These are phyloP conservation scores for Microbotryomycetes sp. DNA, from an alignment of 1,284 basidiomycete genomes.

Conservation along the genomic window DNA sequence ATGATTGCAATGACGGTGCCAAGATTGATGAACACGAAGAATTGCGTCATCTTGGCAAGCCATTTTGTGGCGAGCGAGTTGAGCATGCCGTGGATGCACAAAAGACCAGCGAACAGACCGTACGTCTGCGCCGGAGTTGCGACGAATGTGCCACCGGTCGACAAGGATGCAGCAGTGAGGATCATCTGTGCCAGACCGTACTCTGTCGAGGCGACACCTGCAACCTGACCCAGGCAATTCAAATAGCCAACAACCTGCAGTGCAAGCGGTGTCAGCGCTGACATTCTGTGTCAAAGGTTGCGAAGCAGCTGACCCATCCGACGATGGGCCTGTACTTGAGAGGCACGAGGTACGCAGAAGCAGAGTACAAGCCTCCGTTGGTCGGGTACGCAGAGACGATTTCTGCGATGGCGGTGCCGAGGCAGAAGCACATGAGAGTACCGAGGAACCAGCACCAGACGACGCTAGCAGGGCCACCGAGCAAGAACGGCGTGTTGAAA, in stretches of 20 bases:
- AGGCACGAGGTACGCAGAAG: slow-evolving; percentile 64
- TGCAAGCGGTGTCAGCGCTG: neutral
- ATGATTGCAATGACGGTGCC: slow-evolving; percentile 59
- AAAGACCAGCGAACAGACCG: slow-evolving; percentile 62
- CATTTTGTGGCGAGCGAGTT: slow-evolving; percentile 76
- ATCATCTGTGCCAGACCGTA: slow-evolving; percentile 87
- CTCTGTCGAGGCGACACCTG: slow-evolving; percentile 76
- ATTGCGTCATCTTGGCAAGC: slow-evolving; percentile 66
- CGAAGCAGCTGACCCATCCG: slow-evolving; percentile 61
- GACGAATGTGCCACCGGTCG: slow-evolving; percentile 50
- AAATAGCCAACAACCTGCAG: slow-evolving; percentile 46
- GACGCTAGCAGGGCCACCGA: slow-evolving; percentile 68
- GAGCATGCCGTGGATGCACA: slow-evolving; percentile 50
- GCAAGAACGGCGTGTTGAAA: slow-evolving; percentile 66
- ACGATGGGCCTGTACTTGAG: slow-evolving; percentile 56
- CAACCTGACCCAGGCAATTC: slow-evolving; percentile 78
- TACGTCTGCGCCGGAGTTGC: slow-evolving; percentile 57
- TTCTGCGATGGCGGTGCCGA: slow-evolving; percentile 61
- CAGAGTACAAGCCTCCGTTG: slow-evolving; percentile 61
- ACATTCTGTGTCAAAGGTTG: slow-evolving; percentile 41
- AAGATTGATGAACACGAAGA: slow-evolving; percentile 81
- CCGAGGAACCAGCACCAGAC: slow-evolving; percentile 68
- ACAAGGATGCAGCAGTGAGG: slow-evolving; percentile 56
- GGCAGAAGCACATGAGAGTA: slow-evolving; percentile 64
- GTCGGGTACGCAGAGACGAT: slow-evolving; percentile 59